A percentile compares a stretch with the other conserved stretches of the same genome.
phyloP scores from a whole-genome alignment of 495 filamentous ascomycete species.

The Amphirosellinia nigrospora region DNA sequence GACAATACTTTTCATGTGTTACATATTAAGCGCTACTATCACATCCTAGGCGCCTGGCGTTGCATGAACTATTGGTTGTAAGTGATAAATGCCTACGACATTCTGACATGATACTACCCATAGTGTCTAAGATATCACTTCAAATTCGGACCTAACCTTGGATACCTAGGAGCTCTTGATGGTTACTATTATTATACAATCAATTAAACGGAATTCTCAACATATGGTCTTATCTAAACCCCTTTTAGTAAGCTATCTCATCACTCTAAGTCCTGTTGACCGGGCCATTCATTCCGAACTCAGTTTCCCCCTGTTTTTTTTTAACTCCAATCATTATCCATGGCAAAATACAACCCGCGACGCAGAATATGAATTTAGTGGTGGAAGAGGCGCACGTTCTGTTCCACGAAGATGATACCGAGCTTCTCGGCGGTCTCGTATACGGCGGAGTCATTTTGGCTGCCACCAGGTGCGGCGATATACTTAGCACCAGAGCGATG shows the following conservation, averaged over 20 bases:
- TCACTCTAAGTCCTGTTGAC: neutral
- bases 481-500: slow-evolving; percentile 90
- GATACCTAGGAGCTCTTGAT: neutral
- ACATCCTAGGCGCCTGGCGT: neutral
- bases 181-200: slow-evolving; percentile 14
- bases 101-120: neutral
- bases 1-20: slow-evolving; percentile 15
- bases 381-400: slow-evolving; percentile 86
- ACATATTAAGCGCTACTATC: neutral
- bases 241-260: slow-evolving; percentile 10
- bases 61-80: neutral
- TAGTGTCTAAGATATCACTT: neutral
- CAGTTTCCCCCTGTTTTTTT: neutral
- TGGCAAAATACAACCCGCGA: neutral
- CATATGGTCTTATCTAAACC: neutral
- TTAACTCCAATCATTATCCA: neutral
- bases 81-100: neutral
- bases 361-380: slow-evolving; percentile 58
- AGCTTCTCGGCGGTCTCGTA: slow-evolving; percentile 93
- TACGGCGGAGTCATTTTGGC: slow-evolving; percentile 88
- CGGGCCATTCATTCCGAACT: neutral
- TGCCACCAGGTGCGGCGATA: slow-evolving; percentile 89
- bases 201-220: neutral
- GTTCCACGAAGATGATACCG: slow-evolving; percentile 89
- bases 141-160: neutral